Evolutionary conservation across 2,329 filamentous ascomycete species (phyloP).

Genomic region (Nemania sp.): DNA sequence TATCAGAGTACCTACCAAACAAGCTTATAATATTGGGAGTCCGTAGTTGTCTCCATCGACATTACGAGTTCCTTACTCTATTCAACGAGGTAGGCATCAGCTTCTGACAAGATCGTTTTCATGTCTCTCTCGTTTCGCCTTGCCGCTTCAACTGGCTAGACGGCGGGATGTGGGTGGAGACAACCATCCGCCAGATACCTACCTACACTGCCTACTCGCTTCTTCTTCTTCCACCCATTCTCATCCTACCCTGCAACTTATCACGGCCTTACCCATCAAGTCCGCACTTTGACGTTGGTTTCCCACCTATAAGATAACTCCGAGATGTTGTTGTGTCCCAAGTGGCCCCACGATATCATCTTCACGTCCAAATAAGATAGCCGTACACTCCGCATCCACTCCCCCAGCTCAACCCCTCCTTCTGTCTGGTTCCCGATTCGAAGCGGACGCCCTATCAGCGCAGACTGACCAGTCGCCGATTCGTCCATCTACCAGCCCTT

Average conservation of each 20-base stretch:
- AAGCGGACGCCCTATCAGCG: conserved; percentile 32
- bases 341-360: conserved; percentile 41
- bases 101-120: conserved; percentile 6
- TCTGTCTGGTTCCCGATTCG: conserved; percentile 33
- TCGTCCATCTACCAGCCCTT: conserved; percentile 30
- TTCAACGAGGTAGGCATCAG: conserved; percentile 16
- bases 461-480: conserved; percentile 33
- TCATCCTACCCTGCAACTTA: conserved; percentile 33
- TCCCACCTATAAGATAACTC: conserved; percentile 38
- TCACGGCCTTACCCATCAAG: conserved; percentile 28
- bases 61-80: conserved; percentile 9
- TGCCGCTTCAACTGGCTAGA: conserved; percentile 26
- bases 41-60: conserved; percentile 10
- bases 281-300: conserved; percentile 37
- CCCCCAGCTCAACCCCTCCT: conserved; percentile 40
- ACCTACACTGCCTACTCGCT: conserved; percentile 16
- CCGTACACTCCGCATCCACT: conserved; percentile 37
- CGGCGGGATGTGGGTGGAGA: conserved; percentile 25
- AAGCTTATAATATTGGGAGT: conserved; percentile 6
- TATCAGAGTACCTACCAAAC: not conserved
- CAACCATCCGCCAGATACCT: conserved; percentile 17
- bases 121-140: conserved; percentile 12
- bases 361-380: conserved; percentile 40
- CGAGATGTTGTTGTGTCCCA: conserved; percentile 19
- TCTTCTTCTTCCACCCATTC: conserved; percentile 35